Conservation (phyloP, 768 basidiomycete species). For the Gelatoporia subvermispora region DNA sequence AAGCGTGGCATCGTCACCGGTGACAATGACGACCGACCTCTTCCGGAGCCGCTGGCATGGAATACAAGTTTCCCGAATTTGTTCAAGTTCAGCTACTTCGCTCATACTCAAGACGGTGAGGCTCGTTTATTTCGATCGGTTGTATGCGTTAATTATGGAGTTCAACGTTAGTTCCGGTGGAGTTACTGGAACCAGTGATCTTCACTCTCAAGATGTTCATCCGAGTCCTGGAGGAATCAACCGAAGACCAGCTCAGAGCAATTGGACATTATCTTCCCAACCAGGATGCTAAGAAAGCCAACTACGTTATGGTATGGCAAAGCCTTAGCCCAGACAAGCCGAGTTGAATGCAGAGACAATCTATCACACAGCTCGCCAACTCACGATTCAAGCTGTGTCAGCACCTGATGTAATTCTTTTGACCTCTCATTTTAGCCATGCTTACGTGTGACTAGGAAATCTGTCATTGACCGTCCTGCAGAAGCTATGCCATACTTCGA, state of each 20-base stretch:
- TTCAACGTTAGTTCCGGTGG: neutral
- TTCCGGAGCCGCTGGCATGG: neutral
- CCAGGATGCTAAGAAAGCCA: neutral
- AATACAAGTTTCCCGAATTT: neutral
- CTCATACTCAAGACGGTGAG: neutral
- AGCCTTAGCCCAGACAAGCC: neutral
- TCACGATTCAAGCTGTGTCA: neutral
- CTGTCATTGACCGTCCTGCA: neutral
- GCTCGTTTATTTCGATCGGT: neutral
- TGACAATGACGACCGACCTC: neutral
- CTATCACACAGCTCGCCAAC: neutral
- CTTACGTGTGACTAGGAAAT: neutral
- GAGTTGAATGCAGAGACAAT: neutral
- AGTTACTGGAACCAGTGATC: neutral
- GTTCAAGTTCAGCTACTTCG: neutral
- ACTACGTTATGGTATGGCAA: neutral
- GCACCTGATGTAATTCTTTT: neutral
- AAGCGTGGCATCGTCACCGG: neutral
- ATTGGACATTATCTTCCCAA: neutral
- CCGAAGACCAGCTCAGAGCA: neutral
- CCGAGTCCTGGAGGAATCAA: neutral
- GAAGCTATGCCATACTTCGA: neutral
- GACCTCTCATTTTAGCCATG: neutral
- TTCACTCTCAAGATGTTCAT: conserved; percentile 1
- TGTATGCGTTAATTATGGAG: neutral